Percentiles rank a stretch among this genome's conserved stretches.
These are phyloP conservation scores for Biscogniauxia marginata DNA, from an alignment of 2,329 filamentous ascomycete genomes.

Conservation along the genomic window DNA sequence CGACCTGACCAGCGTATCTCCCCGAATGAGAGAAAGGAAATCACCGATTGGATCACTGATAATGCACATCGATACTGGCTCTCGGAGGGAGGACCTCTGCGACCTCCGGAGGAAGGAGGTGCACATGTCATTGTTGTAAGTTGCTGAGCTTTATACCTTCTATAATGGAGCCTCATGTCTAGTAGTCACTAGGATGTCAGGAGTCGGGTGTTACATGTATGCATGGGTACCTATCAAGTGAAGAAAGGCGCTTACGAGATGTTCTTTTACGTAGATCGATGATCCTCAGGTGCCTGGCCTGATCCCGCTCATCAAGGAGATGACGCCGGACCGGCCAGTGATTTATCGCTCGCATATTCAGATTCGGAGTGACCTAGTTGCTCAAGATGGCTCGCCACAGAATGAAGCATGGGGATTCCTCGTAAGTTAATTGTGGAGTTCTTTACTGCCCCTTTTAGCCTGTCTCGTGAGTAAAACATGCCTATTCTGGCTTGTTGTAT, in stretches of 20 bases:
- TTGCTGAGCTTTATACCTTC: slow-evolving; percentile 24
- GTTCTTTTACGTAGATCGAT: slow-evolving; percentile 57
- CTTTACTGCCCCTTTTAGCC: too few species aligned
- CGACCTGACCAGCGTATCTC: slow-evolving; percentile 63
- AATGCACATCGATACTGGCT: slow-evolving; percentile 78
- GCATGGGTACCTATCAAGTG: not conserved
- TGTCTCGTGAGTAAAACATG: too few species aligned
- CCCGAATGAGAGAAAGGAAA: slow-evolving; percentile 57
- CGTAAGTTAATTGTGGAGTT: too few species aligned
- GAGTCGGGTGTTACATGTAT: too few species aligned
- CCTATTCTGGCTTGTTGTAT: too few species aligned
- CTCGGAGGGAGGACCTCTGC: slow-evolving; percentile 64
- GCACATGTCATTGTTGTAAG: slow-evolving; percentile 69
- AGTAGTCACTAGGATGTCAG: too few species aligned
- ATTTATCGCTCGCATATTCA: slow-evolving; percentile 84
- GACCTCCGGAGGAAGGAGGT: slow-evolving; percentile 63
- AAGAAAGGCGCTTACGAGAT: slow-evolving; percentile 6
- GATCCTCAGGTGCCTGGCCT: slow-evolving; percentile 83
- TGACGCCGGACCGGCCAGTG: slow-evolving; percentile 71
- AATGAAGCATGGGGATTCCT: slow-evolving; percentile 73
- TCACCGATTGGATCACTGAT: slow-evolving; percentile 69
- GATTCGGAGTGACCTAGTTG: slow-evolving; percentile 71
- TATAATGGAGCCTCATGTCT: not conserved
- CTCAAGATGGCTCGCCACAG: slow-evolving; percentile 62
- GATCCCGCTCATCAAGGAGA: slow-evolving; percentile 70